Base-by-base conservation (phyloP, 257 asterid species). In the Lantana camara region DNA sequence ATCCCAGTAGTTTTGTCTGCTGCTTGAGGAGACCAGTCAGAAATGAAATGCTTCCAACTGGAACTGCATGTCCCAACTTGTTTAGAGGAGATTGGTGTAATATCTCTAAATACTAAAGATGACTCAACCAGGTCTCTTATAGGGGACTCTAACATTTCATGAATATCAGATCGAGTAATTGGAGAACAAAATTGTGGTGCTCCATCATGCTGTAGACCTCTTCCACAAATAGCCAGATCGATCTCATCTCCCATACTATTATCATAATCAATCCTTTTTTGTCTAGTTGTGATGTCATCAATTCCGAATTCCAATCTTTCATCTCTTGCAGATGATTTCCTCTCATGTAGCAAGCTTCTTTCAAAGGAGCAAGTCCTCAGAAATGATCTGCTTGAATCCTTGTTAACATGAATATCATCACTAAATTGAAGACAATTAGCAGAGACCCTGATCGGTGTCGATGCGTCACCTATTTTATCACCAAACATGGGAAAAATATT, bases 341-440 rank as follows among this genome's bases (percentile, higher is more conserved):
- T 79, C 42, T 77, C 73, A 52, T 37, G 73, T 66, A 57, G 51
- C 66, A 75, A 71, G 77, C 67, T 59, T 75, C 72, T 78, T 57
- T 44, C 75, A 59, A 53, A 69, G 55, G 75, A 84, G 77, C 82
- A 81, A 77, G 77, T 69, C 72, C 75, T 68, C 34, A 83, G 73
- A 74, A 73, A 64, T 61, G 89, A 74, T 68, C 65, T 81, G 70
- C 51, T 55, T 4, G 52, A 57, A 27, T 73, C 82, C 73, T 71
- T 54, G 30, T 23, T 46, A 53, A 74, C 60, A 71, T 63, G 54
- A 35, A 73, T 63, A 71, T 61, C 66, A 68, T 73, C 84, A 58
- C 40, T 56, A 38, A 60, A 61, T 50, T 71, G 71, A 69, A 72
- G 78, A 76, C 59, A 72, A 57, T 75, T 71, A 58, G 60, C 61